A percentile compares a stretch with the other conserved stretches of the same genome.
These are phyloP conservation scores for Tylopilus felleus DNA, from an alignment of 768 basidiomycete genomes.

Conservation along the genomic window DNA sequence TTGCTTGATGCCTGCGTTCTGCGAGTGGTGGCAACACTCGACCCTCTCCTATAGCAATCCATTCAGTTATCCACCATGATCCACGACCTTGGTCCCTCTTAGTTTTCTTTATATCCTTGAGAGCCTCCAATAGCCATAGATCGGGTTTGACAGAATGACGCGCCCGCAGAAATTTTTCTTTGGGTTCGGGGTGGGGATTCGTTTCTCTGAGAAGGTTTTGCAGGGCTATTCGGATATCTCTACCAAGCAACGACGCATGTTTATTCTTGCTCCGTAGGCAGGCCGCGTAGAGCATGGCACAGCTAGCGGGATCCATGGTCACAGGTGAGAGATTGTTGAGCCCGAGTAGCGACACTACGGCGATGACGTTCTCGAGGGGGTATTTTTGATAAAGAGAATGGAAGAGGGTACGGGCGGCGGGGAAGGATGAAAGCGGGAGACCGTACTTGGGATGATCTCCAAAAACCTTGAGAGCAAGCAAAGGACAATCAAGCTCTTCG, in stretches of 20 bases:
- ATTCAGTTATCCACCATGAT: constrained; percentile 27
- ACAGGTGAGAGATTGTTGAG: constrained; percentile 53
- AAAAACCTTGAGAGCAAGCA: constrained; percentile 58
- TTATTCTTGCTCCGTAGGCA: constrained; percentile 46
- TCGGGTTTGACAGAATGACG: constrained; percentile 33
- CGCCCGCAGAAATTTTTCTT: constrained; percentile 18
- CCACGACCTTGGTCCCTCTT: constrained; percentile 30
- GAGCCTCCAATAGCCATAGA: constrained; percentile 36
- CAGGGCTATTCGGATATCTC: constrained; percentile 42
- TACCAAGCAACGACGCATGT: constrained; percentile 40
- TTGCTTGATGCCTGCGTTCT: constrained; percentile 16
- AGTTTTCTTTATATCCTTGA: constrained; percentile 35
- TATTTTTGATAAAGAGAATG: constrained; percentile 49
- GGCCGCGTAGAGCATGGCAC: constrained; percentile 53
- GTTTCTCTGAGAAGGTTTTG: constrained; percentile 29
- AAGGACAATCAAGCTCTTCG: constrained; percentile 50
- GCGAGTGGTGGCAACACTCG: constrained; percentile 17
- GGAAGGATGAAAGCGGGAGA: constrained; percentile 43
- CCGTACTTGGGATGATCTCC: constrained; percentile 62
- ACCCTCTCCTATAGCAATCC: constrained; percentile 23
- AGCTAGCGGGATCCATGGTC: constrained; percentile 53
- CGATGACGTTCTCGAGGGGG: constrained; percentile 46
- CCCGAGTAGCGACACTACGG: constrained; percentile 51
- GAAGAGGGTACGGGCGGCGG: constrained; percentile 53
- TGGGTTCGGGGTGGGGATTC: constrained; percentile 17